phyloP scores from a whole-genome alignment of 345 rosid genomes.

The Camelina hispida region DNA sequence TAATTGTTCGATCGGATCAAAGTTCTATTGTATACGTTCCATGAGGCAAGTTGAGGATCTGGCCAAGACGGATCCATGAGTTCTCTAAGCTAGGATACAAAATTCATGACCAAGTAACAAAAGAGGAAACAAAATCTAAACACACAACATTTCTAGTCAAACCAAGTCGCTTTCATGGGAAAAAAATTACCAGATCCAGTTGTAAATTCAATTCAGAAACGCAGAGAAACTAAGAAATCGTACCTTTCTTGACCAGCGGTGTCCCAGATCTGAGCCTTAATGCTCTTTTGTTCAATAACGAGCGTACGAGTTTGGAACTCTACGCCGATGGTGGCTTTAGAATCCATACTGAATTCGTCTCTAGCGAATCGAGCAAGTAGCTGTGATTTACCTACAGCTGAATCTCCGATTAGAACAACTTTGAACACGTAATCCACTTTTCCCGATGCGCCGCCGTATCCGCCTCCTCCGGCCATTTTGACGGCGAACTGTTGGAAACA shows the following conservation, averaged over 20 bases:
- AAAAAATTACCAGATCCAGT: constrained; percentile 23
- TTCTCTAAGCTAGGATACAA: neutral
- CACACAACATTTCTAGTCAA: constrained; percentile 22
- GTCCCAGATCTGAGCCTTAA: constrained; percentile 99
- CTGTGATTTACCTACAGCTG: constrained; percentile 94
- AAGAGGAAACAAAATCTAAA: neutral
- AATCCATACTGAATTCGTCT: constrained; percentile 85
- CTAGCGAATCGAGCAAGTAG: constrained; percentile 81
- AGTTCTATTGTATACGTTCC: neutral
- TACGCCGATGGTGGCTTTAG: constrained; percentile 93
- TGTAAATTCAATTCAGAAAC: neutral
- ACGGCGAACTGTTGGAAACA: neutral
- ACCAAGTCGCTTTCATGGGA: constrained; percentile 25
- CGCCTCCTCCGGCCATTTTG: constrained; percentile 66
- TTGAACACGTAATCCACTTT: constrained; percentile 84
- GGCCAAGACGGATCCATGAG: constrained; percentile 4
- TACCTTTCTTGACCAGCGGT: constrained; percentile 97
- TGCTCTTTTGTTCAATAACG: constrained; percentile 70
- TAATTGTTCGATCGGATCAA: constrained; percentile 3
- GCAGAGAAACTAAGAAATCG: neutral
- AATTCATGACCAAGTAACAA: neutral
- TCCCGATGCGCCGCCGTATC: constrained; percentile 61
- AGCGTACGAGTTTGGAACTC: constrained; percentile 90
- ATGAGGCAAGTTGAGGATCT: neutral
- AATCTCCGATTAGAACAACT: constrained; percentile 90